phyloP scores from a whole-genome alignment of 192 early-diverging fungal genomes.

The Oehlia diaphana region DNA sequence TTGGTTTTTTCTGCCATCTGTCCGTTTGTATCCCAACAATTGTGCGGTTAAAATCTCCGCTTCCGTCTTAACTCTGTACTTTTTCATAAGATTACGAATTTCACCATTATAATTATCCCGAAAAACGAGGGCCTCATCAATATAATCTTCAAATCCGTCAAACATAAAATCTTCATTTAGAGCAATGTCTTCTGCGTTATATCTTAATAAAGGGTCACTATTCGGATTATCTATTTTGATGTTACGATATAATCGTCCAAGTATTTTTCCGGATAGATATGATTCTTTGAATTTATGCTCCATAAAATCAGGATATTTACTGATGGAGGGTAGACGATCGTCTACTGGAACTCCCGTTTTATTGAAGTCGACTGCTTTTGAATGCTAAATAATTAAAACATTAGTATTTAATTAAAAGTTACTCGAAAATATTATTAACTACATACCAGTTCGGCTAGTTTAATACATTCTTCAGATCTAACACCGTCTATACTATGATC shows the following conservation, averaged over 20 bases:
- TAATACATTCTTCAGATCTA: conserved; percentile 46
- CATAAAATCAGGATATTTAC: conserved; percentile 27
- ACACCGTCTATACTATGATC: conserved; percentile 52
- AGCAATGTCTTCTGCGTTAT: neutral
- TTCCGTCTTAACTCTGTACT: conserved; percentile 15
- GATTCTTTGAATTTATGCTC: neutral
- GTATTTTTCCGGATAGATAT: conserved; percentile 4
- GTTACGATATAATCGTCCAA: conserved; percentile 6
- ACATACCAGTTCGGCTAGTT: conserved; percentile 55
- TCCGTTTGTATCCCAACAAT: neutral
- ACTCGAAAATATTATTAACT: neutral
- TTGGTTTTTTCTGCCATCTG: neutral
- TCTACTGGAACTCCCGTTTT: conserved; percentile 20
- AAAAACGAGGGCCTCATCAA: neutral
- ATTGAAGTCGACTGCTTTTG: conserved; percentile 23
- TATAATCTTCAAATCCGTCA: neutral
- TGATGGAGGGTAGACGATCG: neutral
- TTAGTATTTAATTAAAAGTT: neutral
- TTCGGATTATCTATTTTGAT: neutral
- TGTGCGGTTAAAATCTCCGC: conserved; percentile 16
- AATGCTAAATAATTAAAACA: neutral
- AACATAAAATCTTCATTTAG: neutral
- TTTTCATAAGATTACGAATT: conserved; percentile 13
- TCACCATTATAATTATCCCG: neutral
- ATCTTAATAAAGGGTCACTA: neutral